Evolutionary conservation across 2,329 filamentous ascomycete genomes (phyloP).

Genomic region (Sporothrix humicola): DNA sequence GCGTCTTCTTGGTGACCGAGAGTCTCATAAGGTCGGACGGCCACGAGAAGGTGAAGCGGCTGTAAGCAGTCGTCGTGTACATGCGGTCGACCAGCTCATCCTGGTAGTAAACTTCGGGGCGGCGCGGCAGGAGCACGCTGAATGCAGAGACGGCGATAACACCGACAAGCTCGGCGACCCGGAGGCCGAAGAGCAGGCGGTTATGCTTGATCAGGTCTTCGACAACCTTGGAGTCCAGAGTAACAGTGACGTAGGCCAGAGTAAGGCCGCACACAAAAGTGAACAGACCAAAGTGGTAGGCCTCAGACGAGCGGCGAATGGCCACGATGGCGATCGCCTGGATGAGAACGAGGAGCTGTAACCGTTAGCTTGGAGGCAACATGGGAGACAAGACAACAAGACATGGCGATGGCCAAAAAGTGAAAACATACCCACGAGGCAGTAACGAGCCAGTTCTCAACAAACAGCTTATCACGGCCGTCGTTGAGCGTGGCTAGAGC

Average conservation of each 20-base stretch:
- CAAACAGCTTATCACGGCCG: slow-evolving; percentile 48
- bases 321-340: slow-evolving; percentile 59
- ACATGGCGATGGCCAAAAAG: too few relatives aligned
- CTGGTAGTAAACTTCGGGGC: slow-evolving; percentile 68
- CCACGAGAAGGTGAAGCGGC: slow-evolving; percentile 71
- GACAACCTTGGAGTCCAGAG: slow-evolving; percentile 52
- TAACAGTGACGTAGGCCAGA: slow-evolving; percentile 51
- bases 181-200: slow-evolving; percentile 51
- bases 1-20: slow-evolving; percentile 62
- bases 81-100: slow-evolving; percentile 67
- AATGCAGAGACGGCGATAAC: slow-evolving; percentile 54
- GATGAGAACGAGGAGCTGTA: slow-evolving; percentile 56
- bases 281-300: slow-evolving; percentile 61
- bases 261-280: slow-evolving; percentile 55
- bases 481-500: slow-evolving; percentile 55
- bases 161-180: slow-evolving; percentile 54
- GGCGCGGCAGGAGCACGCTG: slow-evolving; percentile 65
- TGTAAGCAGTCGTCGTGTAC: slow-evolving; percentile 64
- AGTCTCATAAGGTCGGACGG: slow-evolving; percentile 58
- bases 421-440: slow-evolving; percentile 64
- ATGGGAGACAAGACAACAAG: not conserved
- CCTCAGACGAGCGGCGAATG: slow-evolving; percentile 57
- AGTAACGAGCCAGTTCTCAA: slow-evolving; percentile 66
- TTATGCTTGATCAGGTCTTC: slow-evolving; percentile 45
- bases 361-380: not conserved